Percentiles rank a stretch among this genome's conserved stretches.
phyloP scores from a whole-genome alignment of 2,329 filamentous ascomycete species.

The Talaromyces sp. region DNA sequence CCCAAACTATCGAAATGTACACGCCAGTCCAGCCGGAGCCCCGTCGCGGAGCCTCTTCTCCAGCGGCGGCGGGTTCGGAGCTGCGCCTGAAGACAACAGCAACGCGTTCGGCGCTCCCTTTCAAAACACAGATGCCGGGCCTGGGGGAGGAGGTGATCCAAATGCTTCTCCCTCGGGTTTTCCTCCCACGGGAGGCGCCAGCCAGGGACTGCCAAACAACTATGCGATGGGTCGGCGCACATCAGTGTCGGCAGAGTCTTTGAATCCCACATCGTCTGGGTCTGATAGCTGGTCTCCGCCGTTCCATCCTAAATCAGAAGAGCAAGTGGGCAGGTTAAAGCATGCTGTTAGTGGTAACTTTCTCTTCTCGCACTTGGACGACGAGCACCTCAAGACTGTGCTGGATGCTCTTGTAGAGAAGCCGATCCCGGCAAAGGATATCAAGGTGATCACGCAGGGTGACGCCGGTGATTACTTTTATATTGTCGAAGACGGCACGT shows the following conservation, averaged over 20 bases:
- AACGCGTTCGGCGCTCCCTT: slow-evolving; percentile 31
- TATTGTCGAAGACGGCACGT: slow-evolving; percentile 83
- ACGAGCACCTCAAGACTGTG: slow-evolving; percentile 83
- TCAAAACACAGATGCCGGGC: slow-evolving; percentile 17
- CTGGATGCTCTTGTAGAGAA: slow-evolving; percentile 91
- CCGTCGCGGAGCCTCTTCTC: slow-evolving; percentile 42
- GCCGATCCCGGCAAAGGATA: slow-evolving; percentile 84
- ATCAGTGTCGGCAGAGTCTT: slow-evolving; percentile 92
- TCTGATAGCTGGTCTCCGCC: slow-evolving; percentile 90
- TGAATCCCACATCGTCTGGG: slow-evolving; percentile 78
- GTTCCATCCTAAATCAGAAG: slow-evolving; percentile 71
- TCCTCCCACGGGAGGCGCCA: slow-evolving; percentile 22
- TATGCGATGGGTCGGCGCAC: slow-evolving; percentile 92
- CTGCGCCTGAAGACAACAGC: slow-evolving; percentile 16
- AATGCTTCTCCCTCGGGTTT: slow-evolving; percentile 17
- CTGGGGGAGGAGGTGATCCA: slow-evolving; percentile 15
- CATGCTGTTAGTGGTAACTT: slow-evolving; percentile 84
- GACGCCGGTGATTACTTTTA: slow-evolving; percentile 98
- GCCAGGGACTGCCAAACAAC: slow-evolving; percentile 64
- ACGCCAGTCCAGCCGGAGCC: slow-evolving; percentile 20
- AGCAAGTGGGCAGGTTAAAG: slow-evolving; percentile 75
- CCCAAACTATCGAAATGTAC: slow-evolving; percentile 49
- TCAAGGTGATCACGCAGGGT: slow-evolving; percentile 89
- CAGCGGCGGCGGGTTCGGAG: slow-evolving; percentile 21
- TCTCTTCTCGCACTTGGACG: slow-evolving; percentile 88